Conservation (phyloP, 495 filamentous ascomycete species). For the Penicillium soppii region DNA sequence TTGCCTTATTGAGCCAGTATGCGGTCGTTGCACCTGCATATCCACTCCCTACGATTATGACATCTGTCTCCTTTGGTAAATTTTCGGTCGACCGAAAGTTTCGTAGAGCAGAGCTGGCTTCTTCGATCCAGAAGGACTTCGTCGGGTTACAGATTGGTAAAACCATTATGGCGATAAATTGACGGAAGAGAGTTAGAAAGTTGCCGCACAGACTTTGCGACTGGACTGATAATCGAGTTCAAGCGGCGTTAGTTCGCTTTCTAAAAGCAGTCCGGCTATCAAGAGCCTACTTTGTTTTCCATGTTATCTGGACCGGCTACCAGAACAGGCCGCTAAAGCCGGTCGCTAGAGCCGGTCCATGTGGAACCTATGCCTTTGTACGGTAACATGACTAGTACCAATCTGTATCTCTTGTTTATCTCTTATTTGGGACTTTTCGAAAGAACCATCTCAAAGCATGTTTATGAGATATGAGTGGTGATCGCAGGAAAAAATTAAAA, state of each 20-base stretch:
- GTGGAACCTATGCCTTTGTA: neutral
- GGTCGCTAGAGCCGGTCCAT: neutral
- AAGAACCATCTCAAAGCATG: too few relatives aligned
- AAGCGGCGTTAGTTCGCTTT: neutral
- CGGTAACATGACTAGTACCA: neutral
- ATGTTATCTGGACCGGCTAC: neutral
- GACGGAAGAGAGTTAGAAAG: neutral
- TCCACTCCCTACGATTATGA: neutral
- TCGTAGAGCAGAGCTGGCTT: neutral
- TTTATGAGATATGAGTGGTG: too few relatives aligned
- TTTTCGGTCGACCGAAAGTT: neutral
- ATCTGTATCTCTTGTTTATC: too few relatives aligned
- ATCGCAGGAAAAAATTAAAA: too few relatives aligned
- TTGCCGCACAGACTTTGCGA: neutral
- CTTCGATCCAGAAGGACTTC: conserved; percentile 1
- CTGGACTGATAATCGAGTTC: neutral
- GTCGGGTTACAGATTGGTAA: neutral
- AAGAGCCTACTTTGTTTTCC: neutral
- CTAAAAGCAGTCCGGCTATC: neutral
- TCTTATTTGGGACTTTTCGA: too few relatives aligned
- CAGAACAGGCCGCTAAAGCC: neutral
- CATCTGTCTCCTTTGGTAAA: neutral
- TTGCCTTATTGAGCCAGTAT: neutral
- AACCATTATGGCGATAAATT: neutral
- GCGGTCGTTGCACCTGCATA: neutral